phyloP scores from a whole-genome alignment of 352 stramenopile species.

The Phytophthora citrophthora region DNA sequence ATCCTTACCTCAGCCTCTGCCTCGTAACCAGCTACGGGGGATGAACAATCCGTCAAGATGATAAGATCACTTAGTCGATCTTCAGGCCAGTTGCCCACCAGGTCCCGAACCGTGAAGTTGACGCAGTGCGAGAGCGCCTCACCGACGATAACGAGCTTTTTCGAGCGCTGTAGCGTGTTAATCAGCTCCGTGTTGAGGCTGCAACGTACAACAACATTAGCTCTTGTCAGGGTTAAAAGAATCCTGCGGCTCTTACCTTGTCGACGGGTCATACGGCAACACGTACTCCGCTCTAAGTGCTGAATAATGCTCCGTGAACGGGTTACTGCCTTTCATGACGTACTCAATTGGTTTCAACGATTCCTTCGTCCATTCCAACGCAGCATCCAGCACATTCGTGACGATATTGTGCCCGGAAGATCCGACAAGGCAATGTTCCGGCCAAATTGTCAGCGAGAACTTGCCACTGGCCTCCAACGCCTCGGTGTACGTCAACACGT shows the following conservation, averaged over 20 bases:
- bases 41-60: slow-evolving; percentile 68
- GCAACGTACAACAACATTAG: background rate
- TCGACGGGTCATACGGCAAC: slow-evolving; percentile 58
- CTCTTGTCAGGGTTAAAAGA: background rate
- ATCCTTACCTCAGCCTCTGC: slow-evolving; percentile 37
- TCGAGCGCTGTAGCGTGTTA: slow-evolving; percentile 71
- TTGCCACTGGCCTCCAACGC: slow-evolving; percentile 79
- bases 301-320: slow-evolving; percentile 80
- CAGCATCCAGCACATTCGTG: slow-evolving; percentile 67
- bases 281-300: slow-evolving; percentile 91
- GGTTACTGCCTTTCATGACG: background rate
- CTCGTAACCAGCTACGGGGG: slow-evolving; percentile 66
- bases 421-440: slow-evolving; percentile 95
- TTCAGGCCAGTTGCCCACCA: slow-evolving; percentile 80
- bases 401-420: slow-evolving; percentile 87
- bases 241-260: slow-evolving; percentile 26
- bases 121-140: slow-evolving; percentile 96
- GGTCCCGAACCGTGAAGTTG: slow-evolving; percentile 93
- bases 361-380: slow-evolving; percentile 37
- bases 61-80: slow-evolving; percentile 61
- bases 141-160: slow-evolving; percentile 89
- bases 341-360: background rate
- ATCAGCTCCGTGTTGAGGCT: slow-evolving; percentile 88
- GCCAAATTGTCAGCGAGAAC: slow-evolving; percentile 94
- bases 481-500: slow-evolving; percentile 86